phyloP scores from a whole-genome alignment of 2,329 filamentous ascomycete genomes.

The Davidsoniella australis region DNA sequence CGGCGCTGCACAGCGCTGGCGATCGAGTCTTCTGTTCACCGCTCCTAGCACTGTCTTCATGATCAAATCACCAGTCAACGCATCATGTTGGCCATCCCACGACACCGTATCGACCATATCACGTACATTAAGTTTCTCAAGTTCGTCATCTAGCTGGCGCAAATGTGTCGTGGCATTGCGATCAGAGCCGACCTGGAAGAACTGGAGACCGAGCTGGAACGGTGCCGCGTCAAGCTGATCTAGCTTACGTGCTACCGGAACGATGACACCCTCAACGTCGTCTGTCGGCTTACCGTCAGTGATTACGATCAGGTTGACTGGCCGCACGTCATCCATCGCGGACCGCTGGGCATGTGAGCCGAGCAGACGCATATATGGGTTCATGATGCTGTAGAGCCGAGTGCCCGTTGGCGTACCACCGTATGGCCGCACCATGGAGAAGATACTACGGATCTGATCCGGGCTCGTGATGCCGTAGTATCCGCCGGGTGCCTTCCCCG shows the following conservation, averaged over 20 bases:
- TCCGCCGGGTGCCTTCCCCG: conserved; percentile 22
- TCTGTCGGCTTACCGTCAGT: conserved; percentile 76
- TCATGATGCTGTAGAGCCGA: conserved; percentile 53
- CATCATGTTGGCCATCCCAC: conserved; percentile 38
- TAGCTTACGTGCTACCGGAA: conserved; percentile 50
- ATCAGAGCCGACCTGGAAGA: conserved; percentile 83
- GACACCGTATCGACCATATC: conserved; percentile 90
- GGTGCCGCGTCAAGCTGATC: conserved; percentile 51
- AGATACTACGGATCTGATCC: conserved; percentile 47
- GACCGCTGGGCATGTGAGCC: conserved; percentile 20
- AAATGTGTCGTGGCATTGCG: conserved; percentile 45
- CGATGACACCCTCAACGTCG: conserved; percentile 55
- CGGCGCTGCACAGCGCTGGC: conserved; percentile 13
- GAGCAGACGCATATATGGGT: conserved; percentile 43
- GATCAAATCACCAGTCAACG: conserved; percentile 51
- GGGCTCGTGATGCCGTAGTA: conserved; percentile 49
- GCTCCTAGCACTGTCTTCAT: conserved; percentile 70
- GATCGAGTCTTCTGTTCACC: conserved; percentile 37
- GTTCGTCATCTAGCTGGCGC: conserved; percentile 54
- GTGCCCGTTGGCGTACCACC: conserved; percentile 60
- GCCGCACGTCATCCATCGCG: conserved; percentile 37
- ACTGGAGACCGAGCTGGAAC: conserved; percentile 82
- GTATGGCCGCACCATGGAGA: conserved; percentile 44
- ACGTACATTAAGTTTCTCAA: conserved; percentile 38
- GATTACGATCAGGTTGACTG: conserved; percentile 81